Evolutionary conservation across 2,329 filamentous ascomycete species (phyloP).

Genomic region (Arthroderma uncinatum): DNA sequence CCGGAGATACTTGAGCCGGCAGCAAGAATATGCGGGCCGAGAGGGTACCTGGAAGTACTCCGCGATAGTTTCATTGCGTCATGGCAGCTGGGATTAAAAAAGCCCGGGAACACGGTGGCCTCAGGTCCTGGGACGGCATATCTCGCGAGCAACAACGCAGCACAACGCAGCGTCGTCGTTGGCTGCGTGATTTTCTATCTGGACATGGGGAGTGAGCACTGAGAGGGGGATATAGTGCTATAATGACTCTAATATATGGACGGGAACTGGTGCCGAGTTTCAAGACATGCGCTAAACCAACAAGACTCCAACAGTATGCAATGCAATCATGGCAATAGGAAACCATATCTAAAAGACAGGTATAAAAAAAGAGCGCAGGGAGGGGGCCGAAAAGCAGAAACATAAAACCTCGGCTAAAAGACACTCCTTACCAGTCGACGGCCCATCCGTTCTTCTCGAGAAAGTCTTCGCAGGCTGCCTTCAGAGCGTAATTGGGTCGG

Average conservation of each 20-base stretch:
- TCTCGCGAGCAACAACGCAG: neutral
- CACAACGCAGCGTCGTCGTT: neutral
- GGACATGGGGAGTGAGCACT: neutral
- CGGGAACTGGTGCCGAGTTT: neutral
- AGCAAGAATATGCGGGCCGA: neutral
- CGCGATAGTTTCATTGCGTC: neutral
- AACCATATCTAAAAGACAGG: neutral
- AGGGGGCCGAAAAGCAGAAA: neutral
- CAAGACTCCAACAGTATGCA: neutral
- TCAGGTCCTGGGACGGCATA: constrained; percentile 1
- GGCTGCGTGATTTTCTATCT: neutral
- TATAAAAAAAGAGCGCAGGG: neutral
- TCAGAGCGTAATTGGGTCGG: constrained; percentile 69
- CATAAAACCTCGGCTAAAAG: neutral
- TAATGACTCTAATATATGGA: constrained; percentile 1
- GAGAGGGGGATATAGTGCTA: neutral
- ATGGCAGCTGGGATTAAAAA: neutral
- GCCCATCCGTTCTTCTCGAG: constrained; percentile 82
- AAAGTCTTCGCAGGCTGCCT: constrained; percentile 75
- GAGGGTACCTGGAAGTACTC: constrained; percentile 2
- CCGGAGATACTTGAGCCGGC: neutral
- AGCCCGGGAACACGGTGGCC: constrained; percentile 3
- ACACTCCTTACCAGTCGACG: constrained; percentile 61
- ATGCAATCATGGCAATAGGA: neutral
- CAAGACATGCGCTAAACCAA: constrained; percentile 1